Evolutionary conservation across 73 alveolate species (phyloP).

Genomic region (Stentor roeselii): DNA sequence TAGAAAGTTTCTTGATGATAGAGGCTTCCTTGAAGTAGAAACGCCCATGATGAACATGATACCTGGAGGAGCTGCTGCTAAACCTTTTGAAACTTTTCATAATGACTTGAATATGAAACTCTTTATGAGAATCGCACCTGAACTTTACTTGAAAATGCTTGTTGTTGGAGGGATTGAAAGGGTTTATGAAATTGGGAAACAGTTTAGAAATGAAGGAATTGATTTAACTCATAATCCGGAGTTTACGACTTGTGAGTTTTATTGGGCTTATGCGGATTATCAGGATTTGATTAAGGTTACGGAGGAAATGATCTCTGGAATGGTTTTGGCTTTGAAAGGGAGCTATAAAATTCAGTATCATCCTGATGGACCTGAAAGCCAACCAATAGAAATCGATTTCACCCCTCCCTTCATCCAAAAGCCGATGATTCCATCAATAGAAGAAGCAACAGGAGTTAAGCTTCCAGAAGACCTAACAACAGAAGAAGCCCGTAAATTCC

Average conservation of each 20-base stretch:
- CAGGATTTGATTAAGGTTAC: conserved; percentile 96
- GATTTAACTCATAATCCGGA: conserved; percentile 99
- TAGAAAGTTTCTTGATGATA: conserved; percentile 83
- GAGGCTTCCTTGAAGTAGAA: conserved; percentile 98
- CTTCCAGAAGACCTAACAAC: conserved; percentile 79
- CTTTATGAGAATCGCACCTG: conserved; percentile 99
- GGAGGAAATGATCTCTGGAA: conserved; percentile 49
- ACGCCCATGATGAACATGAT: conserved; percentile 99
- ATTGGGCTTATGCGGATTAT: conserved; percentile 99
- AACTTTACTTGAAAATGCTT: conserved; percentile 96
- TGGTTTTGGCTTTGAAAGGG: conserved; percentile 90
- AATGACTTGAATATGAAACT: conserved; percentile 95
- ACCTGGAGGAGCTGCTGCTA: conserved; percentile 99
- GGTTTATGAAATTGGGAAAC: conserved; percentile 99
- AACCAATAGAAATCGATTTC: conserved; percentile 83
- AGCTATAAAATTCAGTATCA: conserved; percentile 73
- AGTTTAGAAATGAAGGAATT: conserved; percentile 99
- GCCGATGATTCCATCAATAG: conserved; percentile 77
- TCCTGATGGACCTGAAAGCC: conserved; percentile 49
- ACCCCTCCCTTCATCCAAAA: conserved; percentile 97
- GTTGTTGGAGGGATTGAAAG: conserved; percentile 99
- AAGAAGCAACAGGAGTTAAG: conserved; percentile 41
- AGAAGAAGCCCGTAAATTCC: conserved; percentile 85
- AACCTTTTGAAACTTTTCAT: conserved; percentile 98
- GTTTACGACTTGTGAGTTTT: conserved; percentile 99